Evolutionary conservation across 495 filamentous ascomycete genomes (phyloP), one percentile per base, ranked within the genome.

Genomic region (Penicillium robsamsonii): DNA sequence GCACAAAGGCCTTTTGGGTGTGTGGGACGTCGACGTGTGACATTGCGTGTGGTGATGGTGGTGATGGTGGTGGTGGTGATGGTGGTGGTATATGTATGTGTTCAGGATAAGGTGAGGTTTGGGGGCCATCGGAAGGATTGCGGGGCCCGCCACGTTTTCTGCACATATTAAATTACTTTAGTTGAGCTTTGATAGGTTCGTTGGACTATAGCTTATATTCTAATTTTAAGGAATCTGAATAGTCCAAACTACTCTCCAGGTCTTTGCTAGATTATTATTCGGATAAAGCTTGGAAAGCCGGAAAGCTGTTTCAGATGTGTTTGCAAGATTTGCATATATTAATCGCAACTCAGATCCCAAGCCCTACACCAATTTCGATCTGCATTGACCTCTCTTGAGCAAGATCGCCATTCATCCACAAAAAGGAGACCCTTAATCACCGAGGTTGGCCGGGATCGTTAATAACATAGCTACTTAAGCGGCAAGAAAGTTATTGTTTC

Each of bases 1-100:
- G 76, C 70, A 79, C 76, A 56, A 78, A 79, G 65, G 75, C 76
- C 72, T 78, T 79, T 65, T 70, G 68, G 1, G 58, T 67, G 9
- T 55, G 57, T 25, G 74, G 72, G 33, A 65, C 73, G 41, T 79
- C 76, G 3, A 69, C 60, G 10, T 71, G 50, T 31, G 65, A 38
- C 76, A 79, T 79, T 46, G 30, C 67, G 30, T 30, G 20, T n/a
- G 31, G 45, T 17, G 18, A 49, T n/a, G 5, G 35, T 38, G 25
- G 25, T 27, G 25, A 27, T 5, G 25, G 6, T 27, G 25, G 25
- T 27, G 25, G 35, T 38, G 25, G 25, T 27, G 25, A 27, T 27
- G 25, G 6, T 27, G 25, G 25, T 27, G 25, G 22, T 22, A 22
- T 22, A 22, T 22, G 22, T 22, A 37, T 43, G 41, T 43, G 11